Conservation (phyloP, 192 early-diverging fungal species). For the Coemansia asiatica region DNA sequence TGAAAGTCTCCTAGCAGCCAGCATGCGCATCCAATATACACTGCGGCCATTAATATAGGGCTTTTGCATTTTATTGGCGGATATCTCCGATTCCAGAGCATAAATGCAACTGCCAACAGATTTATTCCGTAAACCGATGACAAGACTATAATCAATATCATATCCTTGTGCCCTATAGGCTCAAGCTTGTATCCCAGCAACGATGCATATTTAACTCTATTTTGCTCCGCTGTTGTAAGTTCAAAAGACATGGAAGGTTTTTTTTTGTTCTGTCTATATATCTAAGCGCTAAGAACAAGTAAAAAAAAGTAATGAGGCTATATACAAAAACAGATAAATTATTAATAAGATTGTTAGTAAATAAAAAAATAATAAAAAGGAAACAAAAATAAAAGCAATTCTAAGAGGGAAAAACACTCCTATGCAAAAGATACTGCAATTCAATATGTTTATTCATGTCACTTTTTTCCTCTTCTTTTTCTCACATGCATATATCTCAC, state of each 20-base stretch:
- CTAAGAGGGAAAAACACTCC: too few species aligned
- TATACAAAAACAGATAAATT: not conserved
- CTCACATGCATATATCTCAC: not conserved
- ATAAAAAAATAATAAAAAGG: too few species aligned
- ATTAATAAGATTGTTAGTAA: too few species aligned
- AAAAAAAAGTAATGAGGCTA: not conserved
- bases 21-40: slow-evolving; percentile 24
- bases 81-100: slow-evolving; percentile 43
- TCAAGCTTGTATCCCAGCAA: slow-evolving; percentile 35
- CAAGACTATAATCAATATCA: slow-evolving; percentile 30
- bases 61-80: slow-evolving; percentile 50
- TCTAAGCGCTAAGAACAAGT: not conserved
- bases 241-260: slow-evolving; percentile 43
- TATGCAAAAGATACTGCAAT: not conserved
- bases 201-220: slow-evolving; percentile 24
- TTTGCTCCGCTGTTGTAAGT: slow-evolving; percentile 30
- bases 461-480: too few species aligned
- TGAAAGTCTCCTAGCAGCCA: slow-evolving; percentile 54
- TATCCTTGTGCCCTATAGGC: slow-evolving; percentile 32
- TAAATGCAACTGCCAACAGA: slow-evolving; percentile 32
- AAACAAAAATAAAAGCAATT: too few species aligned
- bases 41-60: slow-evolving; percentile 37
- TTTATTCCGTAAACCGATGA: slow-evolving; percentile 36
- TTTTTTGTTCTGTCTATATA: not conserved
- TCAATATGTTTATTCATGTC: not conserved